phyloP scores from a whole-genome alignment of 2,329 filamentous ascomycete genomes.

The Phialophora verrucosa region DNA sequence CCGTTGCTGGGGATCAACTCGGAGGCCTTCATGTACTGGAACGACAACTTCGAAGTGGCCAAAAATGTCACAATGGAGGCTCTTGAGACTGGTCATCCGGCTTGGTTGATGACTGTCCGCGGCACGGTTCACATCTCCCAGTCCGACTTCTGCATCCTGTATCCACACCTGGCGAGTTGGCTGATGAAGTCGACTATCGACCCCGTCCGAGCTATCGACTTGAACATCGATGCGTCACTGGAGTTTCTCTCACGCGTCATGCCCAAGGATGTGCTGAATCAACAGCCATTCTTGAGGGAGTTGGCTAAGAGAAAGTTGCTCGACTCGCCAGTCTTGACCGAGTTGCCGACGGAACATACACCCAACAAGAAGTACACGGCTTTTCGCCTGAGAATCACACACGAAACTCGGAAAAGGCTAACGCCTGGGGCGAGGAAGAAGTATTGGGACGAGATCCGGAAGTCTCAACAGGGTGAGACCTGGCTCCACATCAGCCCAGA shows the following conservation, averaged over 20 bases:
- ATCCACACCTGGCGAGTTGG: slow-evolving; percentile 63
- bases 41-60: slow-evolving; percentile 65
- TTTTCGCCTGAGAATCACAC: slow-evolving; percentile 61
- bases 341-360: slow-evolving; percentile 59
- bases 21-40: slow-evolving; percentile 74
- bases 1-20: slow-evolving; percentile 69
- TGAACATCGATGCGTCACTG: slow-evolving; percentile 67
- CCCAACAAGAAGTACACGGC: slow-evolving; percentile 66
- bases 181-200: slow-evolving; percentile 69
- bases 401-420: slow-evolving; percentile 51
- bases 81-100: slow-evolving; percentile 52
- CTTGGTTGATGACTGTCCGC: slow-evolving; percentile 60
- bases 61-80: slow-evolving; percentile 63
- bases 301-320: slow-evolving; percentile 63
- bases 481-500: slow-evolving; percentile 37
- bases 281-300: slow-evolving; percentile 51
- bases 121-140: slow-evolving; percentile 71
- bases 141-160: slow-evolving; percentile 70
- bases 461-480: slow-evolving; percentile 27
- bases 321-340: slow-evolving; percentile 51
- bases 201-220: slow-evolving; percentile 65
- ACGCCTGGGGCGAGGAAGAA: slow-evolving; percentile 29
- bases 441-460: slow-evolving; percentile 30
- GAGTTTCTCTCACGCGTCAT: slow-evolving; percentile 63
- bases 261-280: slow-evolving; percentile 49